phyloP scores from a whole-genome alignment of 176 grass and related monocot species.

The Ensete ventricosum region DNA sequence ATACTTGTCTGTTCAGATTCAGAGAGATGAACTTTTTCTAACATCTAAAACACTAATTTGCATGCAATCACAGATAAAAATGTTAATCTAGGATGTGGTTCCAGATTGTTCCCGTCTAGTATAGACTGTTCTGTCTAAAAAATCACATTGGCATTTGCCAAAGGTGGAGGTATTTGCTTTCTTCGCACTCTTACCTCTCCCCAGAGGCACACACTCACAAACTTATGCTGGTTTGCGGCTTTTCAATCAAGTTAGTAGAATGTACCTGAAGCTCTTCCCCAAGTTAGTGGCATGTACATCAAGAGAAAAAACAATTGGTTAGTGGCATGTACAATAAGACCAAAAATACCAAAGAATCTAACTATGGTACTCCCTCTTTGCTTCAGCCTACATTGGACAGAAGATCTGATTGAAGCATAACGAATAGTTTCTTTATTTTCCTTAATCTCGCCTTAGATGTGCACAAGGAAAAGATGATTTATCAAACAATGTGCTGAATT shows the following conservation, averaged over 20 bases:
- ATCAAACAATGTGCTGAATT: neutral
- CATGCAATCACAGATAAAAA: too few relatives aligned
- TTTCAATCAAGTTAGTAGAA: slow-evolving; percentile 26
- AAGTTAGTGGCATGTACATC: slow-evolving; percentile 1
- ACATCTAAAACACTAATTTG: too few relatives aligned
- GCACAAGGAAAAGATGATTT: neutral
- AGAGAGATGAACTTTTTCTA: too few relatives aligned
- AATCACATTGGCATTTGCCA: slow-evolving; percentile 45
- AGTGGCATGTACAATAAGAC: neutral
- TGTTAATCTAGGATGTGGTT: too few relatives aligned
- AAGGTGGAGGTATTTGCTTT: slow-evolving; percentile 69
- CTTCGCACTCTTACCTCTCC: slow-evolving; percentile 32
- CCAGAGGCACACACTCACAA: slow-evolving; percentile 36
- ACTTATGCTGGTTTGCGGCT: neutral
- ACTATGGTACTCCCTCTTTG: neutral
- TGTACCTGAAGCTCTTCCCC: slow-evolving; percentile 28
- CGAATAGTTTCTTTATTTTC: neutral
- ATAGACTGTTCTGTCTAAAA: neutral
- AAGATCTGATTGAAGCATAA: neutral
- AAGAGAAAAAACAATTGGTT: neutral
- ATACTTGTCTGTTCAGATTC: too few relatives aligned
- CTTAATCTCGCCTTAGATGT: neutral
- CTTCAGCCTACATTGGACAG: neutral
- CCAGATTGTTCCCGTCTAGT: too few relatives aligned
- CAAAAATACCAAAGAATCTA: neutral